A percentile compares a stretch with the other conserved stretches of the same genome.
Evolutionary conservation across 1,139 yeast species (phyloP).

Genomic region (Zygosaccharomyces sapae): DNA sequence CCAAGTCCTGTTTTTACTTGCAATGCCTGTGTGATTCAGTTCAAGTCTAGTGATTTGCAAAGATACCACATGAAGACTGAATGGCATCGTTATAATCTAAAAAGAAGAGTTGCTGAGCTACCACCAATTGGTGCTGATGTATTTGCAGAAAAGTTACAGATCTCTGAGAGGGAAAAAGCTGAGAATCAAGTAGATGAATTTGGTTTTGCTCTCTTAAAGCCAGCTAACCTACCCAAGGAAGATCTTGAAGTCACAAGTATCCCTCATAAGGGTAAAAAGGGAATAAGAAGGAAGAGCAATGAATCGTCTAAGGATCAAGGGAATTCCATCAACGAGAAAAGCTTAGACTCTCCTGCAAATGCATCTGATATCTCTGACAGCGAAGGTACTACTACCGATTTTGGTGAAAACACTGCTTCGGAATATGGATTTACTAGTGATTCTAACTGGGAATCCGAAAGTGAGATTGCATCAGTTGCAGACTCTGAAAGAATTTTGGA

Average conservation of each 20-base stretch:
- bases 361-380: conserved; percentile 55
- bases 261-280: conserved; percentile 16
- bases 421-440: conserved; percentile 46
- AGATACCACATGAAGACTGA: conserved; percentile 90
- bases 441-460: conserved; percentile 41
- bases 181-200: conserved; percentile 56
- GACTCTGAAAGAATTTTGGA: conserved; percentile 28
- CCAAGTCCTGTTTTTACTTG: conserved; percentile 52
- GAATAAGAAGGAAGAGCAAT: conserved; percentile 33
- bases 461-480: conserved; percentile 27
- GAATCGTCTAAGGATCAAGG: neutral
- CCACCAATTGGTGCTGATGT: conserved; percentile 76
- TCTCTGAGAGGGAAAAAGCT: conserved; percentile 39
- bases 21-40: conserved; percentile 75
- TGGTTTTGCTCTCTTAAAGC: conserved; percentile 48
- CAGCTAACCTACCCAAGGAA: conserved; percentile 11
- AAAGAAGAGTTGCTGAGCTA: conserved; percentile 82
- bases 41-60: conserved; percentile 74
- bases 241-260: conserved; percentile 7
- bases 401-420: conserved; percentile 49
- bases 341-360: conserved; percentile 39
- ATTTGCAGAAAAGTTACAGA: conserved; percentile 69
- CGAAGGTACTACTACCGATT: conserved; percentile 36
- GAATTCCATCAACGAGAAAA: neutral
- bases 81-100: conserved; percentile 91